Conservation (phyloP, 2,329 filamentous ascomycete genomes). For the Dactylellina parvicollis region DNA sequence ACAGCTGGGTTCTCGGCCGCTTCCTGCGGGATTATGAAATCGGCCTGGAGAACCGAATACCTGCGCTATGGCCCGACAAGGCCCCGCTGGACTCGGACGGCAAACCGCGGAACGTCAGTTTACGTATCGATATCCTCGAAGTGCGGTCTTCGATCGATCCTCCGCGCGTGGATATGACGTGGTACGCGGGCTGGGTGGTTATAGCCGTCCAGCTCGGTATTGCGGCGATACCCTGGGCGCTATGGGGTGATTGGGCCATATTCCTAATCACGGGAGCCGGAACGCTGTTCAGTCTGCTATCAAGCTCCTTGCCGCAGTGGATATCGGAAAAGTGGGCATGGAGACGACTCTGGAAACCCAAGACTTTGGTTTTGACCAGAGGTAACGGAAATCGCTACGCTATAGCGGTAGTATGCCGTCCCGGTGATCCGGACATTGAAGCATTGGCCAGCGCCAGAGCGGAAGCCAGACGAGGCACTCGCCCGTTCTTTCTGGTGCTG, state of each 20-base stretch:
- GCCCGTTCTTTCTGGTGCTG: conserved; percentile 57
- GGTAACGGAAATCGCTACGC: conserved; percentile 63
- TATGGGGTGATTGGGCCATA: conserved; percentile 61
- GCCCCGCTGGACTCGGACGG: conserved; percentile 31
- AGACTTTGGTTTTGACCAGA: conserved; percentile 61
- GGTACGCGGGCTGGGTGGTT: conserved; percentile 46
- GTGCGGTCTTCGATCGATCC: conserved; percentile 33
- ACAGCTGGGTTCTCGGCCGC: conserved; percentile 63
- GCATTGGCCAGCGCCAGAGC: conserved; percentile 60
- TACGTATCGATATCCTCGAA: conserved; percentile 46
- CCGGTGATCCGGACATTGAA: conserved; percentile 62
- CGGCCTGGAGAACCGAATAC: not conserved
- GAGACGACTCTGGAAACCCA: conserved; percentile 57
- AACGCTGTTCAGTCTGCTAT: conserved; percentile 60
- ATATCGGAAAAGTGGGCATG: conserved; percentile 63
- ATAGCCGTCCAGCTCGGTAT: conserved; percentile 60
- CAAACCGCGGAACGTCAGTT: conserved; percentile 26
- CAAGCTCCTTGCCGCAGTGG: conserved; percentile 63
- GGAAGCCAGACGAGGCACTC: conserved; percentile 24
- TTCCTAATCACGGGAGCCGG: conserved; percentile 62
- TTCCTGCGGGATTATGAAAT: conserved; percentile 63
- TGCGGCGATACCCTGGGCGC: conserved; percentile 59
- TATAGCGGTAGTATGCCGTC: conserved; percentile 61
- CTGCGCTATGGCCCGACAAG: conserved; percentile 26
- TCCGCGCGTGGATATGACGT: conserved; percentile 40